Conservation (phyloP, 805 yeast species). For the Candida koratica region DNA sequence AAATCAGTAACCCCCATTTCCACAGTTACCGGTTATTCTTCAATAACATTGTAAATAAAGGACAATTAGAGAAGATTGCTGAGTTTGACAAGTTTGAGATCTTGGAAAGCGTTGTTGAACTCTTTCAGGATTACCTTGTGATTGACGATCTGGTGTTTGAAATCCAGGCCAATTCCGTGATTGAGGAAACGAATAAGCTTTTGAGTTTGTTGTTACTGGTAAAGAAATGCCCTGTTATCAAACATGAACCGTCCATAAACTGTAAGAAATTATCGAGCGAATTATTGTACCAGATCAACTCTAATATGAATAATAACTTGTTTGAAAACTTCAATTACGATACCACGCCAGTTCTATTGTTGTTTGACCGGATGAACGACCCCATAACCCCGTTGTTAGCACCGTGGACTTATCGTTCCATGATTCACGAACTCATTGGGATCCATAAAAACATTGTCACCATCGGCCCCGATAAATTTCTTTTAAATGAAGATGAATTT, state of each 20-base stretch:
- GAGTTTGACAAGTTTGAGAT: conserved; percentile 86
- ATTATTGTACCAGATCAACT: conserved; percentile 51
- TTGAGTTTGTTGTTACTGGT: conserved; percentile 63
- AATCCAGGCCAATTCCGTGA: conserved; percentile 21
- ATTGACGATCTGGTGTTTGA: conserved; percentile 64
- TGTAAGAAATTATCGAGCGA: conserved; percentile 65
- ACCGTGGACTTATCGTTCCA: conserved; percentile 98
- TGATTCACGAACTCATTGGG: conserved; percentile 91
- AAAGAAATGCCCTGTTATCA: conserved; percentile 72
- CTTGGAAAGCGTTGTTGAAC: conserved; percentile 70
- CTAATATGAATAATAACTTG: conserved; percentile 51
- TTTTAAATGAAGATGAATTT: conserved; percentile 67
- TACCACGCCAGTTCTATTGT: conserved; percentile 65
- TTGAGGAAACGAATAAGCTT: conserved; percentile 39
- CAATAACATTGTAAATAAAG: conserved; percentile 70
- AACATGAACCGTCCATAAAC: conserved; percentile 74
- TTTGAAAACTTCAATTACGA: conserved; percentile 69
- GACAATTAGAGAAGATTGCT: conserved; percentile 80
- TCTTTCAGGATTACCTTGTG: conserved; percentile 79
- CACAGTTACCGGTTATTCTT: conserved; percentile 73
- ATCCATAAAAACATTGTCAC: conserved; percentile 78
- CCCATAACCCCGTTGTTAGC: conserved; percentile 88
- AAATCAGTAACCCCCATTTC: conserved; percentile 75
- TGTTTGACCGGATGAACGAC: conserved; percentile 82
- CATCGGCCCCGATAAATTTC: conserved; percentile 45